Evolutionary conservation across 1,139 yeast species (phyloP), one percentile per base, ranked within the genome.

Genomic region (Saccharomycopsis crataegensis): DNA sequence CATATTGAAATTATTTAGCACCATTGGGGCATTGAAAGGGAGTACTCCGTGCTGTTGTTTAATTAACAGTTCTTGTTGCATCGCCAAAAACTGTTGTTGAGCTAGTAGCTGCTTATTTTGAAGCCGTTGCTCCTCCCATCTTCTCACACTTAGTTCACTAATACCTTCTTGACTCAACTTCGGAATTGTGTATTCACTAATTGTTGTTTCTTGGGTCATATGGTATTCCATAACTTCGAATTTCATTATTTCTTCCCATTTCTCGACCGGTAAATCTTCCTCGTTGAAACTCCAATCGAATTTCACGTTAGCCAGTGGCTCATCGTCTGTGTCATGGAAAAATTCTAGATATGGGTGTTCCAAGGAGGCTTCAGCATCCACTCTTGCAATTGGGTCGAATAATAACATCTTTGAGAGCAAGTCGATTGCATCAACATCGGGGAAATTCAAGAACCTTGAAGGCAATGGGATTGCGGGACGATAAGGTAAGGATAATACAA

Each of bases 161-260:
- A 22, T 22, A 22, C 28, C 28, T 22, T 22, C 28, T 22, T 22
- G 28, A 22, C 28, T 22, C 28, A 22, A 22, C 28, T 22, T 22
- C 28, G 28, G 28, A 4, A 22, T 22, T 4, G 28, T 22, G 28
- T 22, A 4, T 22, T 22, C 28, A 22, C 28, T 22, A 22, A 22
- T 22, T 2, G 28, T 43, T 43, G 45, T 16, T 16, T 12, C 12
- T 37, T 37, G 49, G 43, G 42, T 16, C 31, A 14, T 28, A 28
- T 47, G 49, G 16, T 14, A 93, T 68, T 91, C 98, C 61, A 93
- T 76, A 59, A 93, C 93, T 71, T 93, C 99, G 51, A 96, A 86
- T 70, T 93, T 93, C 96, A 93, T 93, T 99, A 93, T 93, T 34
- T 91, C 96, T 71, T 96, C 83, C 99, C 99, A 93, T 11, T 96